Evolutionary conservation across 108 stramenopile species (phyloP).

Genomic region (Fragilariopsis cylindrus): DNA sequence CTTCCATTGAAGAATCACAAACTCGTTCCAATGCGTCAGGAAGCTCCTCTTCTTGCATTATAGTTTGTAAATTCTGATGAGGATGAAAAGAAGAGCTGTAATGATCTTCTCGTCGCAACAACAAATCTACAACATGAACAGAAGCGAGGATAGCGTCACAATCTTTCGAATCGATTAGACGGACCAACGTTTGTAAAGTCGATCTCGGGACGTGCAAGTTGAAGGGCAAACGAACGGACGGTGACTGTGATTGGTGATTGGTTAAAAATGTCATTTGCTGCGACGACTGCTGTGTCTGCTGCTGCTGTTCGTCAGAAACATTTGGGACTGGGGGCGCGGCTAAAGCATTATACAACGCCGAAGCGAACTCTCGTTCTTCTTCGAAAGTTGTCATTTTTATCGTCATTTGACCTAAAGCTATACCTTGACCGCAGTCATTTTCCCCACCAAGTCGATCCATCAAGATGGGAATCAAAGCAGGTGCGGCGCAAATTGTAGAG

Average conservation of each 20-base stretch:
- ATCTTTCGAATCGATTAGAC: constrained; percentile 25
- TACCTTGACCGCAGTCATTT: not conserved
- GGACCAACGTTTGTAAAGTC: constrained; percentile 14
- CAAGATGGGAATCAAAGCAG: constrained; percentile 31
- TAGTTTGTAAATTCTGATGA: not conserved
- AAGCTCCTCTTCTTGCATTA: constrained; percentile 20
- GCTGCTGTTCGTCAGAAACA: not conserved
- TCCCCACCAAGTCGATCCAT: constrained; percentile 14
- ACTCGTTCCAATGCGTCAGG: constrained; percentile 20
- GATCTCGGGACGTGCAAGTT: constrained; percentile 3
- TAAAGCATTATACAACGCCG: constrained; percentile 35
- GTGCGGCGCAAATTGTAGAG: constrained; percentile 29
- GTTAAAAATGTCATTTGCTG: not conserved
- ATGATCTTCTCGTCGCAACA: constrained; percentile 3
- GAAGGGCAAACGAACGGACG: constrained; percentile 9
- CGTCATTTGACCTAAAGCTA: not conserved
- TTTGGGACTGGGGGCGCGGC: not conserved
- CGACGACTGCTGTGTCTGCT: not conserved
- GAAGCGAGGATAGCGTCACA: constrained; percentile 26
- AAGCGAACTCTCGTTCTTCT: constrained; percentile 28
- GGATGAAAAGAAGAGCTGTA: not conserved
- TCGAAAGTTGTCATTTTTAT: constrained; percentile 2
- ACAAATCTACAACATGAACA: constrained; percentile 7
- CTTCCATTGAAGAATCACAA: constrained; percentile 19
- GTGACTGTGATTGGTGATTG: not conserved